Base-by-base conservation (phyloP, 768 basidiomycete genomes). In the Butyriboletus loyo region DNA sequence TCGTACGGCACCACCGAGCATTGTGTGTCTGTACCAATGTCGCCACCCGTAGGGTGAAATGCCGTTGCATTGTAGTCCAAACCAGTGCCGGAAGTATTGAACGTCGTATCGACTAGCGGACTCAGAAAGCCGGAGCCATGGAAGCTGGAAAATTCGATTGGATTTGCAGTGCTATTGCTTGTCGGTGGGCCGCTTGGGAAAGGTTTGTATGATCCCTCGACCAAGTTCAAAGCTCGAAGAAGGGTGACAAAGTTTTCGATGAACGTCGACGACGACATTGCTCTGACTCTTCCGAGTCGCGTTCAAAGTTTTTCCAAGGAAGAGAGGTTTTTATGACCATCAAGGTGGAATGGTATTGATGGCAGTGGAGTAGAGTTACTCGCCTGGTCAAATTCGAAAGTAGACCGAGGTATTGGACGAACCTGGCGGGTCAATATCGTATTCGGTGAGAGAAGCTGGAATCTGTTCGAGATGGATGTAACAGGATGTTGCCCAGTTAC, bases 1-100 rank as follows among this genome's bases (percentile, higher is more conserved):
- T 59, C 42, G 38, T 62, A 63, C 9, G 49, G 17, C 15, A 28
- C 28, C n/a, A 51, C 52, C 4, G 47, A 7, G 39, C 61, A 62
- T 32, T 25, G 43, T 1, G 46, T 6, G 10, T 46, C 46, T 17
- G 49, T 9, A 9, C 14, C 35, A 27, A 35, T 31, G 22, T 22
- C 7, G 17, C 30, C 32, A 7, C 21, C 19, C 19, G 32, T 11
- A 32, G 55, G 25, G 11, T 53, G 13, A 21, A 52, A 27, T 6
- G 35, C 17, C 3, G 50, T 50, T 27, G 21, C 41, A 14, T 56
- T 50, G n/a, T 37, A 42, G 35, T 25, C 31, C 34, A 5, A 21
- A 2, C 44, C 24, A 13, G 37, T 17, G 6, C n/a, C 17, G 2
- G 58, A 52, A 27, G 14, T 30, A 28, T 50, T 38, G 25, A 53